phyloP scores from a whole-genome alignment of 2,329 filamentous ascomycete genomes.

The Nannizziopsis barbatae region DNA sequence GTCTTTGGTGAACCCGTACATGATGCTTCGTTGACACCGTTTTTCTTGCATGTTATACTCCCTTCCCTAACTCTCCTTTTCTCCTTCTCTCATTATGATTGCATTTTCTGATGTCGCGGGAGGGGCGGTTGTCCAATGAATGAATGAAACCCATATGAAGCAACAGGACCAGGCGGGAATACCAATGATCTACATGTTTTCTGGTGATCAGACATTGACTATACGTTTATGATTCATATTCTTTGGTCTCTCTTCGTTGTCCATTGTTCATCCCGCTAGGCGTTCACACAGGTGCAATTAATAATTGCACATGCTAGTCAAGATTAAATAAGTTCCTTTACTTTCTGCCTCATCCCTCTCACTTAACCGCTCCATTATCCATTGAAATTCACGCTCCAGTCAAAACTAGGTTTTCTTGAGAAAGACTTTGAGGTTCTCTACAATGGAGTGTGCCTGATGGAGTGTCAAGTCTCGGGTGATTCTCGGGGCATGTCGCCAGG shows the following conservation, averaged over 20 bases:
- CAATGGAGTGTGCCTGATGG: no score
- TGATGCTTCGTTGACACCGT: not conserved
- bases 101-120: not conserved
- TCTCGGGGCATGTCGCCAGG: no score
- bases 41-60: not conserved
- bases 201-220: slow-evolving; percentile 4
- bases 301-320: slow-evolving; percentile 1
- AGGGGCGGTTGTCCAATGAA: slow-evolving; percentile 7
- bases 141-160: slow-evolving; percentile 7
- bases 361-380: not conserved
- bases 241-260: not conserved
- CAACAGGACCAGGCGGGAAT: slow-evolving; percentile 1
- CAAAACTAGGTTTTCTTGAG: no score
- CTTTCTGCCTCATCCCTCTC: not conserved
- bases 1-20: not conserved
- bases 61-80: not conserved
- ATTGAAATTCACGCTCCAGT: no score
- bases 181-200: slow-evolving; percentile 1
- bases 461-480: no score
- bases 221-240: slow-evolving; percentile 2
- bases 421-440: no score
- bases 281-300: slow-evolving; percentile 6
- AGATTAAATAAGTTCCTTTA: not conserved
- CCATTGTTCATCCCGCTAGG: not conserved
- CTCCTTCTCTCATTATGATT: not conserved